These are phyloP conservation scores for Cytospora paraplurivora DNA, from an alignment of 2,329 filamentous ascomycete species.

Conservation along the genomic window DNA sequence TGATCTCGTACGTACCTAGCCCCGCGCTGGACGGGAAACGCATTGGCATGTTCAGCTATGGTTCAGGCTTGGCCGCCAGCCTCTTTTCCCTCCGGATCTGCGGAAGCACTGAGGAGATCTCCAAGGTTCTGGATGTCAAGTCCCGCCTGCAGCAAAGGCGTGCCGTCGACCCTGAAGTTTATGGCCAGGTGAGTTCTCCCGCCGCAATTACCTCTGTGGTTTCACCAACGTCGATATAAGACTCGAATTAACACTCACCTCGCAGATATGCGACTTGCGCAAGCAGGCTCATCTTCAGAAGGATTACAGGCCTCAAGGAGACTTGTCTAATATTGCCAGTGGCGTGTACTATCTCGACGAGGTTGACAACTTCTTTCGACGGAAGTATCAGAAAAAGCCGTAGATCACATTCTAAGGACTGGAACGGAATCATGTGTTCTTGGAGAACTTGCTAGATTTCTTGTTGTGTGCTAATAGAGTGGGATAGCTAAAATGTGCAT, in stretches of 20 bases:
- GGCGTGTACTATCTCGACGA: conserved; percentile 79
- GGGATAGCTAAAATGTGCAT: too few species aligned
- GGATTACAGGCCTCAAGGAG: conserved; percentile 71
- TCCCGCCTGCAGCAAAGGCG: conserved; percentile 67
- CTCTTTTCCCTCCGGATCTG: conserved; percentile 74
- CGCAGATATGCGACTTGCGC: conserved; percentile 74
- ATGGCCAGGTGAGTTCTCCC: conserved; percentile 65
- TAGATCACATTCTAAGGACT: conserved; percentile 42
- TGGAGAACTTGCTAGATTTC: too few species aligned
- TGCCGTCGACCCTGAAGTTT: conserved; percentile 69
- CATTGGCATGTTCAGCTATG: conserved; percentile 77
- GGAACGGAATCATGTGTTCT: too few species aligned
- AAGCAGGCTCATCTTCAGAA: conserved; percentile 85
- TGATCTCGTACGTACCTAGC: conserved; percentile 66
- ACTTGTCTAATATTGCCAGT: conserved; percentile 63
- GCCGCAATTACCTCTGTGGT: neutral
- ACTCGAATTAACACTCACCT: neutral
- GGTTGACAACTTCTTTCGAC: conserved; percentile 85
- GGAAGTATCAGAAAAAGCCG: conserved; percentile 75
- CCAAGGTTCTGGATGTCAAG: conserved; percentile 69
- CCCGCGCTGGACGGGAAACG: conserved; percentile 70
- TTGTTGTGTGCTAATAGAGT: too few species aligned
- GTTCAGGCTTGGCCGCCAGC: conserved; percentile 71
- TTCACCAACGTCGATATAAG: too few species aligned
- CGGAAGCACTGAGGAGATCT: conserved; percentile 68